Conservation (phyloP, 768 basidiomycete genomes). For the Pleurotus tuber-regium region DNA sequence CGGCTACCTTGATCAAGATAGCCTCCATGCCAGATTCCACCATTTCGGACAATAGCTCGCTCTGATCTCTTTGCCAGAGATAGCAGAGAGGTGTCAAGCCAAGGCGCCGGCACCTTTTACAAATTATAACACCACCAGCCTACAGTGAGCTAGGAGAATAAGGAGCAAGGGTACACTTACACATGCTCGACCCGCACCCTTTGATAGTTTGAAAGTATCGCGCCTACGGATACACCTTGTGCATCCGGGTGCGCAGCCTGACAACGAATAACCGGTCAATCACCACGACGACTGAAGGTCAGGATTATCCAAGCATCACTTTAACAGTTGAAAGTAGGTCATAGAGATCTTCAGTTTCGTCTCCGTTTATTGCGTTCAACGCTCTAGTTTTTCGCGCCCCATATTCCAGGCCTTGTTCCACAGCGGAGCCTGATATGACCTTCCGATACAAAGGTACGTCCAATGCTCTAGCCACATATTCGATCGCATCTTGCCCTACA, state of each 20-base stretch:
- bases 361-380: slow-evolving; percentile 58
- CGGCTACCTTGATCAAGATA: slow-evolving; percentile 93
- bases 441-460: slow-evolving; percentile 83
- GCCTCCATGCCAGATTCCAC: slow-evolving; percentile 74
- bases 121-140: slow-evolving; percentile 8
- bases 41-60: slow-evolving; percentile 86
- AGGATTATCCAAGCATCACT: slow-evolving; percentile 38
- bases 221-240: slow-evolving; percentile 88
- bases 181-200: slow-evolving; percentile 97
- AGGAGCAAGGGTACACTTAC: slow-evolving; percentile 42
- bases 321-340: slow-evolving; percentile 71
- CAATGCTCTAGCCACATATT: slow-evolving; percentile 80
- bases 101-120: slow-evolving; percentile 77
- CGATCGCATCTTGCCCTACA: slow-evolving; percentile 94
- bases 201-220: slow-evolving; percentile 97
- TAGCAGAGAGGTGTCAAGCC: slow-evolving; percentile 79
- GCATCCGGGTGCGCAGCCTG: slow-evolving; percentile 79
- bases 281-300: neutral
- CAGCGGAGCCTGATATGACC: slow-evolving; percentile 76
- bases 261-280: slow-evolving; percentile 8
- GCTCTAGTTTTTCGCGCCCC: slow-evolving; percentile 58
- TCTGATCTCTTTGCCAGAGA: slow-evolving; percentile 92
- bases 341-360: slow-evolving; percentile 95
- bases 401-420: slow-evolving; percentile 85
- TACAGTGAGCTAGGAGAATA: neutral